Evolutionary conservation across 352 stramenopile species (phyloP).

Genomic region (Phytophthora macrochlamydospora): DNA sequence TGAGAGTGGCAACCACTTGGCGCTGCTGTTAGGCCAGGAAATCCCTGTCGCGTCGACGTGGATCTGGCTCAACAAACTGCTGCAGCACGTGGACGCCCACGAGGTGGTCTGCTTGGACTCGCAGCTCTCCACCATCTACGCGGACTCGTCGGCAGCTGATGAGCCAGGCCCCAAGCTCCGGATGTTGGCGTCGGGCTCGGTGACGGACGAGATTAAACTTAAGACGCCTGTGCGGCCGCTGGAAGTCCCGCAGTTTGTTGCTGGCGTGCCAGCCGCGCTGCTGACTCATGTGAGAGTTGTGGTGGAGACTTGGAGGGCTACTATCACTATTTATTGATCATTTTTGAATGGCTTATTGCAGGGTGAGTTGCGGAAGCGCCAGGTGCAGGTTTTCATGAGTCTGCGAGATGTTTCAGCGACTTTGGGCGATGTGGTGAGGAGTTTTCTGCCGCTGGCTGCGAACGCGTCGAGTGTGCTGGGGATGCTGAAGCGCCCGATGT

Average conservation of each 20-base stretch:
- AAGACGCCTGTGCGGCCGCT: constrained; percentile 45
- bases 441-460: constrained; percentile 47
- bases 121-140: constrained; percentile 62
- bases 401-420: constrained; percentile 50
- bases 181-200: constrained; percentile 45
- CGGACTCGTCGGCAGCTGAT: constrained; percentile 31
- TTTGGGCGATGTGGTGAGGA: constrained; percentile 46
- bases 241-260: constrained; percentile 61
- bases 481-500: constrained; percentile 45
- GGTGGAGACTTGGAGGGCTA: no score
- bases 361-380: constrained; percentile 58
- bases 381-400: constrained; percentile 62
- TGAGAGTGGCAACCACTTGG: constrained; percentile 42
- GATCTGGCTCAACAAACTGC: constrained; percentile 53
- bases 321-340: constrained; percentile 2
- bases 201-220: constrained; percentile 33
- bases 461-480: constrained; percentile 29
- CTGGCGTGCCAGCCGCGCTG: constrained; percentile 54
- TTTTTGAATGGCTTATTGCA: constrained; percentile 20
- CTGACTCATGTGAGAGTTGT: constrained; percentile 54
- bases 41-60: constrained; percentile 51
- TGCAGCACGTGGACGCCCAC: constrained; percentile 41
- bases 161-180: constrained; percentile 47
- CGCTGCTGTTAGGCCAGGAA: constrained; percentile 43
- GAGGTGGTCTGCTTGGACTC: constrained; percentile 68